Evolutionary conservation across 2,329 filamentous ascomycete species (phyloP).

Genomic region (Alternaria brassicicola): DNA sequence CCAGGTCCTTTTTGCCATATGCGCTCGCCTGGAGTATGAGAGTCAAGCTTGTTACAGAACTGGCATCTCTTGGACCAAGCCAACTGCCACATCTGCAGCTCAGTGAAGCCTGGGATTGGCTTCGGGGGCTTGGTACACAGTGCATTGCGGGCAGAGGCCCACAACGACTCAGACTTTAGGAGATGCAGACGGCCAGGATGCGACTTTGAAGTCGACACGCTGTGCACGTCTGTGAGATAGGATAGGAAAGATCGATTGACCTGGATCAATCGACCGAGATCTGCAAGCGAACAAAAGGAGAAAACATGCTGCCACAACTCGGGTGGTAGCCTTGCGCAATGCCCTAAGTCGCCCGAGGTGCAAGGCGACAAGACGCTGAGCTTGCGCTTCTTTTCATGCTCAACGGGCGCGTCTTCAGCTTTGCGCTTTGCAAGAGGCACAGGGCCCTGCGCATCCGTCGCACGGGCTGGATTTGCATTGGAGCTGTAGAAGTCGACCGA

Average conservation of each 20-base stretch:
- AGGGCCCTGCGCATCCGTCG: slow-evolving; percentile 19
- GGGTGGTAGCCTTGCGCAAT: slow-evolving; percentile 57
- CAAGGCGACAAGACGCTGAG: slow-evolving; percentile 24
- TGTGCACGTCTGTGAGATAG: slow-evolving; percentile 47
- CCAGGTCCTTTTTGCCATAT: slow-evolving; percentile 68
- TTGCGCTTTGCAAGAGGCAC: slow-evolving; percentile 43
- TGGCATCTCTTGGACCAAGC: slow-evolving; percentile 69
- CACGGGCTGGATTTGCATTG: slow-evolving; percentile 25
- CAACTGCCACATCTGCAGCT: slow-evolving; percentile 79
- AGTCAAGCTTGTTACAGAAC: slow-evolving; percentile 62
- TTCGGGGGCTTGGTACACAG: slow-evolving; percentile 72
- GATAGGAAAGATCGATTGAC: slow-evolving; percentile 71
- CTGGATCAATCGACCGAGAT: slow-evolving; percentile 68
- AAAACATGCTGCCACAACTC: slow-evolving; percentile 76
- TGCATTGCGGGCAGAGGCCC: slow-evolving; percentile 70
- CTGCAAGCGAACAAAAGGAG: slow-evolving; percentile 66
- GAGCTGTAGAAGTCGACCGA: slow-evolving; percentile 47
- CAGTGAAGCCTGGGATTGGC: slow-evolving; percentile 68
- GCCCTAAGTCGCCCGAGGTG: slow-evolving; percentile 23
- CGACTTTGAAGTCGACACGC: slow-evolving; percentile 41
- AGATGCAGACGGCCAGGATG: slow-evolving; percentile 43
- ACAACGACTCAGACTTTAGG: slow-evolving; percentile 69
- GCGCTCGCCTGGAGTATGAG: slow-evolving; percentile 41
- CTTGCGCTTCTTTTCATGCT: slow-evolving; percentile 43
- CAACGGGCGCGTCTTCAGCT: slow-evolving; percentile 33